These are phyloP conservation scores for Aegilops bicornis DNA, from an alignment of 176 grass and related monocot species.

Conservation along the genomic window DNA sequence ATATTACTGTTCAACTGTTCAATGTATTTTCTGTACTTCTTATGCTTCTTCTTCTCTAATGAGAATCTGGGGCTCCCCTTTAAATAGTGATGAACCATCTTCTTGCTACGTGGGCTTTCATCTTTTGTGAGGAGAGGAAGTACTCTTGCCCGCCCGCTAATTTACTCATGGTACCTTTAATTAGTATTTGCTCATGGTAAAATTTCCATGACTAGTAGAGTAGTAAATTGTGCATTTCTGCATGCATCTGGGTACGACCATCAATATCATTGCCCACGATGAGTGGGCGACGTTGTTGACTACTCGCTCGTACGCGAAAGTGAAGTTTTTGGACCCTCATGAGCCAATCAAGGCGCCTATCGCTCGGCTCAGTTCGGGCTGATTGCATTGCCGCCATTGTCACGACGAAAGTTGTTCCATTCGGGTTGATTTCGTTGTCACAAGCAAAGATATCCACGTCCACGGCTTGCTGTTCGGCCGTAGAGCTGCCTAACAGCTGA, in stretches of 20 bases:
- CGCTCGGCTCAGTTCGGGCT: not conserved
- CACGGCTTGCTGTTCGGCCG: not conserved
- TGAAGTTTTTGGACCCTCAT: not conserved
- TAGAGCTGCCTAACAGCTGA: not conserved
- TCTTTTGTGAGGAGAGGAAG: not conserved
- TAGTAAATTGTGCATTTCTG: too few relatives aligned
- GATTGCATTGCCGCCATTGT: not conserved
- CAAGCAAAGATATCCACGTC: too few relatives aligned
- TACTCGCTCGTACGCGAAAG: not conserved
- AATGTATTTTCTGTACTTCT: not conserved
- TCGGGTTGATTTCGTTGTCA: not conserved
- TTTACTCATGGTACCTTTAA: too few relatives aligned
- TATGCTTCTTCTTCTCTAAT: not conserved
- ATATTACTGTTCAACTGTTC: not conserved
- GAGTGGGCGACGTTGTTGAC: not conserved
- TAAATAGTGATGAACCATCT: not conserved
- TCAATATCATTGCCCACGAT: not conserved
- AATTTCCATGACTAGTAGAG: not conserved
- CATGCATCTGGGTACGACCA: not conserved
- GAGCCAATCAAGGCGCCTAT: conserved; percentile 32
- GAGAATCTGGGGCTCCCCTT: not conserved
- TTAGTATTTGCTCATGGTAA: not conserved
- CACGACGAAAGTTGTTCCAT: not conserved
- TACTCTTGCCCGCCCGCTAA: not conserved
- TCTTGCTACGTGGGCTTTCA: not conserved